A percentile compares a stretch with the other conserved stretches of the same genome.
phyloP scores from a whole-genome alignment of 2,329 filamentous ascomycete genomes.

The Phialocephala sp. region DNA sequence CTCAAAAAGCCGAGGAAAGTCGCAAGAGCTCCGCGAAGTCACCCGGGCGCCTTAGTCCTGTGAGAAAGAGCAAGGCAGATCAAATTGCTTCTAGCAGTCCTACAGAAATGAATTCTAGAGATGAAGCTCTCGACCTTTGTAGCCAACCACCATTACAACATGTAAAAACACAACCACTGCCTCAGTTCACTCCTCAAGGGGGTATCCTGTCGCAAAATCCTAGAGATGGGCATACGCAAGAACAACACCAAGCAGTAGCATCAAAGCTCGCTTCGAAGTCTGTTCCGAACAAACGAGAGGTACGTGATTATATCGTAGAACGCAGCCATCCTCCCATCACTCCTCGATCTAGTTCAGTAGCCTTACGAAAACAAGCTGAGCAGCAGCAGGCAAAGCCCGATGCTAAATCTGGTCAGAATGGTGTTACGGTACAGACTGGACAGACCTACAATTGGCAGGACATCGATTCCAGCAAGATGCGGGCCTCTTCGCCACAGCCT shows the following conservation, averaged over 20 bases:
- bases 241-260: constrained; percentile 30
- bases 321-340: constrained; percentile 31
- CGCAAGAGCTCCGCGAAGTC: constrained; percentile 30
- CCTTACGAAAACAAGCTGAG: constrained; percentile 31
- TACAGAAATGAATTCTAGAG: neutral
- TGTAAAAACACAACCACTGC: constrained; percentile 18
- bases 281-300: constrained; percentile 34
- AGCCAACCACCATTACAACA: neutral
- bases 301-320: constrained; percentile 35
- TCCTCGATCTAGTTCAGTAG: constrained; percentile 33
- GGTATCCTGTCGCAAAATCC: constrained; percentile 21
- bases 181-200: constrained; percentile 25
- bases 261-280: constrained; percentile 29
- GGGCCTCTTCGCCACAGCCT: constrained; percentile 11
- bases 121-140: constrained; percentile 1
- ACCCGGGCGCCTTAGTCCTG: constrained; percentile 28
- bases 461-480: constrained; percentile 26
- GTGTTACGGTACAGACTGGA: constrained; percentile 15
- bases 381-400: constrained; percentile 21
- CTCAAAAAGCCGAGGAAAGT: constrained; percentile 7
- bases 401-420: constrained; percentile 16
- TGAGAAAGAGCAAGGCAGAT: neutral
- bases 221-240: constrained; percentile 27
- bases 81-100: neutral
- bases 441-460: constrained; percentile 37